Evolutionary conservation across 768 basidiomycete species (phyloP), one percentile per base, ranked within the genome.

Genomic region (Mycena floridula): DNA sequence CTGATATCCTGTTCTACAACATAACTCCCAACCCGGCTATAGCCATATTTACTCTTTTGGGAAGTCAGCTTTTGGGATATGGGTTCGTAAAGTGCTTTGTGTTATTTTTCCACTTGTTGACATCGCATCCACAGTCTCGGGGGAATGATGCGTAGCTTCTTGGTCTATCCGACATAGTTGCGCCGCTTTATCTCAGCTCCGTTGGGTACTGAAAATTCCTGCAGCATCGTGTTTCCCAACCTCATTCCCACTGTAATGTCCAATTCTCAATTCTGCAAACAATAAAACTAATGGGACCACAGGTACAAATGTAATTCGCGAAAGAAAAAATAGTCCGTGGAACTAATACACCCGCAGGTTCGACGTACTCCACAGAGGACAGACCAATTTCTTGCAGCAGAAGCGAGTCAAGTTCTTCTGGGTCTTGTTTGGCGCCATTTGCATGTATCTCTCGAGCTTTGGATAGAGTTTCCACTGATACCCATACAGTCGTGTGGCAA

Each of bases 141-240:
- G 59, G 58, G 59, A 9, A 50, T 62, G 8, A 61, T 61, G 56
- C 56, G 71, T 8, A 61, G 69, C 21, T 68, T 77, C 52, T 65
- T 76, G 28, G 72, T 79, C 4, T 74, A 75, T 32, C 66, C 77
- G 4, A 73, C 72, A n/a, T n/a, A n/a, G n/a, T n/a, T n/a, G n/a
- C n/a, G n/a, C n/a, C n/a, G n/a, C n/a, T n/a, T n/a, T n/a, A n/a
- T n/a, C n/a, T n/a, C n/a, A n/a, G n/a, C n/a, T n/a, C n/a, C n/a
- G n/a, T n/a, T n/a, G n/a, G n/a, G n/a, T n/a, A n/a, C n/a, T n/a
- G n/a, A n/a, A n/a, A n/a, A n/a, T n/a, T n/a, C n/a, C n/a, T n/a
- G n/a, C 1, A 69, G 56, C 44, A 61, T 64, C 4, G 66, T 65
- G 37, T 74, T 59, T 59, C 74, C 64, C 15, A 64, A 59, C 44